Conservation (phyloP, 176 grass and related monocot genomes). For the Bonia amplexicaulis region DNA sequence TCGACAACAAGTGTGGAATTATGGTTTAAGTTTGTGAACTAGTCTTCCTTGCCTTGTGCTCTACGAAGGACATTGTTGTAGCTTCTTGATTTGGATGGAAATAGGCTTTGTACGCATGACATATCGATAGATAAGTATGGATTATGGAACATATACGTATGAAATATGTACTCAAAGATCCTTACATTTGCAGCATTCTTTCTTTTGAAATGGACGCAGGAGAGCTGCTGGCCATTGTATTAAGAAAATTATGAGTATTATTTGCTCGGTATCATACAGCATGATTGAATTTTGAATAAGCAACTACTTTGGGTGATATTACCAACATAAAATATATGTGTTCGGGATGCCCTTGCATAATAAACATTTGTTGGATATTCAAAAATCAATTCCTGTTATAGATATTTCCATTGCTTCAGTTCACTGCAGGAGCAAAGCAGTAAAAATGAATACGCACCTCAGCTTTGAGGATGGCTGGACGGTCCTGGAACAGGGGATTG, state of each 20-base stretch:
- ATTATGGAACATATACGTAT: not conserved
- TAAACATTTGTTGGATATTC: not conserved
- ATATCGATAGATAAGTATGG: not conserved
- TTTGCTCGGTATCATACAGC: not conserved
- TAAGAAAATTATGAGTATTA: not conserved
- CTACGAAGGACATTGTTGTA: not conserved
- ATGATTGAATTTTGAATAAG: not conserved
- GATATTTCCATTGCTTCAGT: not conserved
- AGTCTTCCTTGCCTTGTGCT: not conserved
- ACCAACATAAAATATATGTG: not conserved
- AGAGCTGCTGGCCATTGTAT: not conserved
- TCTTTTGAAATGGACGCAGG: not conserved
- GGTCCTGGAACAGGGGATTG: constrained; percentile 50
- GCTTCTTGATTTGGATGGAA: not conserved
- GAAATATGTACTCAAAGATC: not conserved
- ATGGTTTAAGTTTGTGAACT: not conserved
- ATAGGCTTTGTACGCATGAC: not conserved
- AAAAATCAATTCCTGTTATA: not conserved
- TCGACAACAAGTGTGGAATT: not conserved
- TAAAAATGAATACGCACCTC: constrained; percentile 32
- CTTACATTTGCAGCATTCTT: not conserved
- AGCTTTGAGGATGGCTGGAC: constrained; percentile 57
- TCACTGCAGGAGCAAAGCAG: constrained; percentile 5
- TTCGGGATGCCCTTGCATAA: not conserved
- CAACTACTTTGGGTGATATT: not conserved